Conservation (phyloP, 2,329 filamentous ascomycete species). For the Trichoderma sp. region DNA sequence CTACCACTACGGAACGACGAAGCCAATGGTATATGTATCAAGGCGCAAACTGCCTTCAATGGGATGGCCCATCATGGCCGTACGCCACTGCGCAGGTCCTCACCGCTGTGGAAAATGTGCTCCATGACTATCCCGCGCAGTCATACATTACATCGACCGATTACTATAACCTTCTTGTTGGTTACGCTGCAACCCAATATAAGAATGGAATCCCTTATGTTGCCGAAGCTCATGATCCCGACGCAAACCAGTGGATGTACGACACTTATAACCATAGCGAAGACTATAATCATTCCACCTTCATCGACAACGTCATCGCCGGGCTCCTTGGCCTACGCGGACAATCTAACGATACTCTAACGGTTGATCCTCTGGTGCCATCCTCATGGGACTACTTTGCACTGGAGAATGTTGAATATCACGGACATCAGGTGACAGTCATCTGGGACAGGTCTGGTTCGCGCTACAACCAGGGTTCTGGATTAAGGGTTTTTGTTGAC, state of each 20-base stretch:
- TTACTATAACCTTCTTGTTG: not conserved
- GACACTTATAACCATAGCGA: not conserved
- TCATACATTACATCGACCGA: not conserved
- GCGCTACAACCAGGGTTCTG: not conserved
- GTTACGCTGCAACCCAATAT: not conserved
- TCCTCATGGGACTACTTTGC: not conserved
- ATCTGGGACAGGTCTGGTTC: not conserved
- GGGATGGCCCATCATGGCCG: constrained; percentile 2
- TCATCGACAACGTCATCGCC: not conserved
- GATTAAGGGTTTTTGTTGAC: not conserved
- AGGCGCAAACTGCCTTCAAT: not conserved
- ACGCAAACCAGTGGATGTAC: not conserved
- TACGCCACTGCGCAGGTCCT: not conserved
- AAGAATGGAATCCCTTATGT: not conserved
- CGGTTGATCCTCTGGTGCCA: not conserved
- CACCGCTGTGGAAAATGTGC: not conserved
- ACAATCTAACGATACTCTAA: not conserved
- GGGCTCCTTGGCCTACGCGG: not conserved
- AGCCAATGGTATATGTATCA: not conserved
- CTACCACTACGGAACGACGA: not conserved
- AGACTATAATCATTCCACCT: not conserved
- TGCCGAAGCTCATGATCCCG: not conserved
- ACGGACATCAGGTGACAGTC: not conserved
- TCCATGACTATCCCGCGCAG: not conserved
- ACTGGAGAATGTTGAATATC: not conserved